A percentile compares a stretch with the other conserved stretches of the same genome.
These are phyloP conservation scores for Sclerotinia trifoliorum DNA, from an alignment of 2,329 filamentous ascomycete genomes.

Conservation along the genomic window DNA sequence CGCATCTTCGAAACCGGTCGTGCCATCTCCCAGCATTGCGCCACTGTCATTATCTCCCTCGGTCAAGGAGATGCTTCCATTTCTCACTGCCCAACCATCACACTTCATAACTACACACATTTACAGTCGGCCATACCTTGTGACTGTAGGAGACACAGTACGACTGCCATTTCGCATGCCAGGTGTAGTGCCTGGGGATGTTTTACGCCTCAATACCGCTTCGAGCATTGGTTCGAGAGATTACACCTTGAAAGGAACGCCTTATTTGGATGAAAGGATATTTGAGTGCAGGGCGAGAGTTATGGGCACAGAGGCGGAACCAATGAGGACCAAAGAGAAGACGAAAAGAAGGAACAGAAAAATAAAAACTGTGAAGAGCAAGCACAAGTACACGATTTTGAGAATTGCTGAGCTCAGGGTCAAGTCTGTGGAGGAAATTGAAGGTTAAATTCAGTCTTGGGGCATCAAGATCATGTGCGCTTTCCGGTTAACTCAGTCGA, in stretches of 20 bases:
- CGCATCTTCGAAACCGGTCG: conserved; percentile 12
- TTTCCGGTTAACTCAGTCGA: background rate
- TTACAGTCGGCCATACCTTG: conserved; percentile 75
- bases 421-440: conserved; percentile 46
- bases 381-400: conserved; percentile 85
- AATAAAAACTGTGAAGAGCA: conserved; percentile 76
- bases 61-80: conserved; percentile 63
- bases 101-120: conserved; percentile 82
- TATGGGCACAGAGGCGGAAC: conserved; percentile 79
- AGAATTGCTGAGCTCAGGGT: conserved; percentile 73
- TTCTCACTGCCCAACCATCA: conserved; percentile 68
- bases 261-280: conserved; percentile 79
- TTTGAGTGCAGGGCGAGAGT: conserved; percentile 86
- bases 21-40: conserved; percentile 31
- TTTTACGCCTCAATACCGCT: conserved; percentile 84
- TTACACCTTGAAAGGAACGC: conserved; percentile 78
- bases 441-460: conserved; percentile 25
- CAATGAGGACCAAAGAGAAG: conserved; percentile 74
- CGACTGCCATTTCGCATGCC: conserved; percentile 80
- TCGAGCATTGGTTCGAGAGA: conserved; percentile 81
- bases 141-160: conserved; percentile 71
- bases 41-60: conserved; percentile 50
- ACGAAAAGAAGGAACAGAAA: conserved; percentile 75
- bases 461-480: background rate
- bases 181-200: conserved; percentile 73